Base-by-base conservation (phyloP, 768 basidiomycete species). In the Termitomyces sp. region DNA sequence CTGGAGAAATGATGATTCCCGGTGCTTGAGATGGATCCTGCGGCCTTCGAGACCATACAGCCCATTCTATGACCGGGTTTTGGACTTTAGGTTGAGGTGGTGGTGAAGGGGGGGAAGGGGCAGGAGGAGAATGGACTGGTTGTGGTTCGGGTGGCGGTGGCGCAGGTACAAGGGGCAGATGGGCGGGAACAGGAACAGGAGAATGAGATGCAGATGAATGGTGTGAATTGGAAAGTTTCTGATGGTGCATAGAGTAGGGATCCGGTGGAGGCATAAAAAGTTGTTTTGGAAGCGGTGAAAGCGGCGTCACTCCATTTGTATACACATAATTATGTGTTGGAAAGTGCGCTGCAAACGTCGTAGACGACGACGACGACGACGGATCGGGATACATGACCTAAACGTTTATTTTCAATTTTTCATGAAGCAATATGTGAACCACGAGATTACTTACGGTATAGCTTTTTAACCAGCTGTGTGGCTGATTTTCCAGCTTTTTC, bases 41-140 rank as follows among this genome's bases (percentile, higher is more conserved):
- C 0, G 89, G 89, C 26, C 87, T 80, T n/a, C 79, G 79, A 0
- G 88, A 87, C 87, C 87, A 90, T 38, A 91, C 80, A 5, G 83
- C 86, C 72, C 82, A 89, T 38, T 72, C 71, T 10, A 63, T 71
- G 35, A 54, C 38, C 2, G 62, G 58, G 3, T 55, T 54, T 26
- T 52, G 60, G 2, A 26, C 20, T 52, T 54, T 48, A 18, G 56
- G 51, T 43, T 41, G 46, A 32, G 49, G 26, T 30, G 54, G 57
- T 28, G 59, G 51, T 30, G 56, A 38, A 8, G 47, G n/a, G 13
- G 35, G 30, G 2, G 47, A 14, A 2, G 47, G 47, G 3, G 48
- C 7, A 26, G 55, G 5, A 52, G 43, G n/a, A 18, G 46, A 30
- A n/a, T 47, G 32, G 8, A 52, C 26, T 47, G 40, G 3, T 8